Conservation (phyloP, 1,284 basidiomycete species). For the Trametes hirsuta region DNA sequence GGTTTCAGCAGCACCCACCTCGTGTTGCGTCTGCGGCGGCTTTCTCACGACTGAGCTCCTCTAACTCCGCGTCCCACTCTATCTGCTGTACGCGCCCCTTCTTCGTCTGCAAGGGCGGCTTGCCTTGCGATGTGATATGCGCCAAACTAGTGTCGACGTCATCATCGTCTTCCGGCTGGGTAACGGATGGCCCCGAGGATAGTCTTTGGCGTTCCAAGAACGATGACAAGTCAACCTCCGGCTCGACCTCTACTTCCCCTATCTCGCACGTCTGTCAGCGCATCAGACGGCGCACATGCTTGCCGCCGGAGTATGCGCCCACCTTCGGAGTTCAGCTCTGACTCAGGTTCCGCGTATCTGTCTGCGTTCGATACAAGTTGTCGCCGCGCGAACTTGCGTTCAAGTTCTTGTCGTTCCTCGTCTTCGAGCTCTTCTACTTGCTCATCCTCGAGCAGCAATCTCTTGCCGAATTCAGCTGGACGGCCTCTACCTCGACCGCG, state of each 20-base stretch:
- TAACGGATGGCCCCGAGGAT: constrained; percentile 34
- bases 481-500: constrained; percentile 60
- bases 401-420: constrained; percentile 50
- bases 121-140: constrained; percentile 45
- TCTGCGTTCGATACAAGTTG: constrained; percentile 69
- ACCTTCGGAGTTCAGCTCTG: constrained; percentile 71
- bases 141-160: constrained; percentile 66
- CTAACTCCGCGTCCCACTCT: constrained; percentile 67
- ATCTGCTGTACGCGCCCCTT: constrained; percentile 69
- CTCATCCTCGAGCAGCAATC: constrained; percentile 65
- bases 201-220: constrained; percentile 67
- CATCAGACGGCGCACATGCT: background rate
- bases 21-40: constrained; percentile 70
- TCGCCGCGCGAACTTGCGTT: constrained; percentile 55
- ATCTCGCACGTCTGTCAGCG: background rate
- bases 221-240: constrained; percentile 70
- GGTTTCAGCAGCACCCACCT: constrained; percentile 45
- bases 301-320: constrained; percentile 26
- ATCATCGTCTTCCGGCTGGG: constrained; percentile 49
- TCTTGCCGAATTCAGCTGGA: constrained; percentile 62
- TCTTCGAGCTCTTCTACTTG: constrained; percentile 42
- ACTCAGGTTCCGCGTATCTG: constrained; percentile 68
- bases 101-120: constrained; percentile 35
- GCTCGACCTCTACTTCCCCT: constrained; percentile 72
- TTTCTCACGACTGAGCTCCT: constrained; percentile 68